Percentiles rank a stretch among this genome's conserved stretches.
Evolutionary conservation across 1,139 yeast genomes (phyloP).

Genomic region (Geotrichum candidum): DNA sequence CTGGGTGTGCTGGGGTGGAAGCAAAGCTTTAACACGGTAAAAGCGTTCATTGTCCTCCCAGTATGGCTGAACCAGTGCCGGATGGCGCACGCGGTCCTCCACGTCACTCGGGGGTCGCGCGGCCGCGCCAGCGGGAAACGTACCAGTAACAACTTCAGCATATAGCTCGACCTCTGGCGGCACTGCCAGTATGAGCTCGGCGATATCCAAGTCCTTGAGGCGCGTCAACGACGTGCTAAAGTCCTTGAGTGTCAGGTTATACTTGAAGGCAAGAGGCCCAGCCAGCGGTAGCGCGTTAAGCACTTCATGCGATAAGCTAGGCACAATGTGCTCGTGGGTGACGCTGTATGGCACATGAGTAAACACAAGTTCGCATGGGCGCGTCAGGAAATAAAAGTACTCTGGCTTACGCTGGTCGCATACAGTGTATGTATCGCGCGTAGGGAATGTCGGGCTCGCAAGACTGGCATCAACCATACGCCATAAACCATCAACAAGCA

Average conservation of each 20-base stretch:
- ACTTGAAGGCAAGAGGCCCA: conserved; percentile 70
- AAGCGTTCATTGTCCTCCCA: conserved; percentile 58
- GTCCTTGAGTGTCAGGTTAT: conserved; percentile 53
- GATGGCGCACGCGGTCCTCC: conserved; percentile 33
- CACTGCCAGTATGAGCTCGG: conserved; percentile 67
- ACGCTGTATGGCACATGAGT: conserved; percentile 81
- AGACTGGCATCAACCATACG: conserved; percentile 65
- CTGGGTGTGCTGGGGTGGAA: conserved; percentile 60
- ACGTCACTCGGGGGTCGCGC: conserved; percentile 19
- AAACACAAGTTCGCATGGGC: conserved; percentile 68
- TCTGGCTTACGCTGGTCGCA: conserved; percentile 23
- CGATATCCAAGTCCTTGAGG: conserved; percentile 66
- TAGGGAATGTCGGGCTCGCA: conserved; percentile 52
- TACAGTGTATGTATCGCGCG: conserved; percentile 31
- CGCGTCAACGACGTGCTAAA: conserved; percentile 74
- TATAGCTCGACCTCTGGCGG: conserved; percentile 66
- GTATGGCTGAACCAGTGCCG: conserved; percentile 66
- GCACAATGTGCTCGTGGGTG: conserved; percentile 77
- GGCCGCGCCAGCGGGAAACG: conserved; percentile 23
- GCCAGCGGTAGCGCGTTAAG: conserved; percentile 79
- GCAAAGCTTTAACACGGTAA: conserved; percentile 71
- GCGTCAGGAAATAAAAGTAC: conserved; percentile 68
- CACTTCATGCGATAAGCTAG: conserved; percentile 72
- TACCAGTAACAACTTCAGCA: conserved; percentile 42
- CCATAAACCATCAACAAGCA: conserved; percentile 62